phyloP scores from a whole-genome alignment of 2,329 filamentous ascomycete genomes.

The Simplicillium sp. region DNA sequence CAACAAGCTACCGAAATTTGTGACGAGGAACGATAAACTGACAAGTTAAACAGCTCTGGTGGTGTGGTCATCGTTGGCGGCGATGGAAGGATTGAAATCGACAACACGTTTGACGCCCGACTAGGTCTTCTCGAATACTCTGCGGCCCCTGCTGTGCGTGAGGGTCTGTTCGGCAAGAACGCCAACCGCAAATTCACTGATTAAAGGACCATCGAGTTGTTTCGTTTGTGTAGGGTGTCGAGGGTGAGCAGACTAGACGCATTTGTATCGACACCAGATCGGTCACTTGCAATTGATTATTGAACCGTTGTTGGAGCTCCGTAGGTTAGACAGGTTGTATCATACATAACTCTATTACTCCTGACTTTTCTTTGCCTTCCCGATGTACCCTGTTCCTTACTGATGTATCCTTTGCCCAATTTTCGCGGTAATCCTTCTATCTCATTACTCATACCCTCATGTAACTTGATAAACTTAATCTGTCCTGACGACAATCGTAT shows the following conservation, averaged over 20 bases:
- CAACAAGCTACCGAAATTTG: neutral
- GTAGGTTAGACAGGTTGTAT: constrained; percentile 24
- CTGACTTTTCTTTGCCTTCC: no score
- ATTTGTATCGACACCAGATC: neutral
- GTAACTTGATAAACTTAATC: neutral
- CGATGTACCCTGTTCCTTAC: no score
- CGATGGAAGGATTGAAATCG: constrained; percentile 90
- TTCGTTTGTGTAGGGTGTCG: neutral
- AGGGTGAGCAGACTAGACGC: neutral
- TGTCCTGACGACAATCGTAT: constrained; percentile 12
- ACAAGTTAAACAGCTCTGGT: constrained; percentile 55
- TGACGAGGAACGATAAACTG: constrained; percentile 8
- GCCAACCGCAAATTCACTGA: constrained; percentile 93
- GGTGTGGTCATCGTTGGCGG: constrained; percentile 74
- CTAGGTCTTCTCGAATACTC: constrained; percentile 76
- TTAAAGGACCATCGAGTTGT: constrained; percentile 33
- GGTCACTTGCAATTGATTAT: constrained; percentile 9
- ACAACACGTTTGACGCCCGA: constrained; percentile 95
- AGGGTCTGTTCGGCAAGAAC: constrained; percentile 88
- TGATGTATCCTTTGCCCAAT: no score
- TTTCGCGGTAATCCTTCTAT: no score
- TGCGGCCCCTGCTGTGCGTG: constrained; percentile 74
- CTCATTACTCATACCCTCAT: neutral
- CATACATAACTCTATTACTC: constrained; percentile 14
- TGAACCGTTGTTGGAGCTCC: constrained; percentile 8